These are phyloP conservation scores for Pestalotiopsis sp. DNA, from an alignment of 2,329 filamentous ascomycete genomes.

Conservation along the genomic window DNA sequence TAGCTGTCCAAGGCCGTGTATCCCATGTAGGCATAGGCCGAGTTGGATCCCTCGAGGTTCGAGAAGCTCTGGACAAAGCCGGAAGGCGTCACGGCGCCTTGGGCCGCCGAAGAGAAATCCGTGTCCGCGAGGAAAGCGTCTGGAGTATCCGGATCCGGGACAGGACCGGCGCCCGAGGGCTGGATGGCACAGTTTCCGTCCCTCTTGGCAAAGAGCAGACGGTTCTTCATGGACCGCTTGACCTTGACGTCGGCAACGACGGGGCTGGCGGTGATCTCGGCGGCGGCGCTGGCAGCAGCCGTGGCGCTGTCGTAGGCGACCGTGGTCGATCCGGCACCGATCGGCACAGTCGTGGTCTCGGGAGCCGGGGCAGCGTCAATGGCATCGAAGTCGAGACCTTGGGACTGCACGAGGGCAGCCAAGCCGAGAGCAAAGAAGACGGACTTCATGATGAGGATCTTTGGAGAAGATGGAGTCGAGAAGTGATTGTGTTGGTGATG, in stretches of 20 bases:
- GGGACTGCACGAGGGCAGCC: background rate
- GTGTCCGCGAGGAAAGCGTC: constrained; percentile 26
- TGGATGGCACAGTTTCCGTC: constrained; percentile 9
- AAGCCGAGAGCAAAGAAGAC: background rate
- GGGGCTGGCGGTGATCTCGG: background rate
- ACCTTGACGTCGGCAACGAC: background rate
- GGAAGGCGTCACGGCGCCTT: constrained; percentile 25
- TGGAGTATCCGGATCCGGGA: constrained; percentile 31
- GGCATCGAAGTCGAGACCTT: background rate
- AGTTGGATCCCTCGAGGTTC: constrained; percentile 28
- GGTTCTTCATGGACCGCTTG: background rate
- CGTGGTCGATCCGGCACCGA: background rate
- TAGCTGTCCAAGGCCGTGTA: constrained; percentile 23
- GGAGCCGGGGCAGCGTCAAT: constrained; percentile 1
- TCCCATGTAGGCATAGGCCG: constrained; percentile 31
- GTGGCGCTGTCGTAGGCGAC: background rate
- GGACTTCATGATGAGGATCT: constrained; percentile 4
- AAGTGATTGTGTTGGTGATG: background rate
- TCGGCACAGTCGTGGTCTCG: background rate
- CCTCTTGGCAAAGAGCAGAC: background rate
- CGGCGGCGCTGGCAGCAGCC: background rate
- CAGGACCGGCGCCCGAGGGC: constrained; percentile 28
- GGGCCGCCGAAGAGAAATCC: constrained; percentile 21
- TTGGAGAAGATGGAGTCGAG: background rate
- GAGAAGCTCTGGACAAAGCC: constrained; percentile 33